A percentile compares a stretch with the other conserved stretches of the same genome.
phyloP scores from a whole-genome alignment of 1,284 basidiomycete genomes.

The Fomitopsis pinicola region DNA sequence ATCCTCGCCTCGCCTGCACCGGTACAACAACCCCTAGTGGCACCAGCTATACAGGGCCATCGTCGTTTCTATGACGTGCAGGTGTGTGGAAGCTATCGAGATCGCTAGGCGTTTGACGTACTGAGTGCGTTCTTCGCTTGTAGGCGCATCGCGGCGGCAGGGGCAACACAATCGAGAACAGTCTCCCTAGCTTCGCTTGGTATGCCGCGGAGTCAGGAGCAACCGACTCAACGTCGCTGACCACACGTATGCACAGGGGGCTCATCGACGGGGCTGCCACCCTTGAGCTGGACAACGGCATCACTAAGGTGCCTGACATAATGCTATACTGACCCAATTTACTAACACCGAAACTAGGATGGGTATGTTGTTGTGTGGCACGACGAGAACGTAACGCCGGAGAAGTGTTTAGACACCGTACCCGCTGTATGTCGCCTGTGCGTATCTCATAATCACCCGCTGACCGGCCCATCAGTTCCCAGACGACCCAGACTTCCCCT shows the following conservation, averaged over 20 bases:
- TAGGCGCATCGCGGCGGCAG: conserved; percentile 78
- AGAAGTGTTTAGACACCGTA: conserved; percentile 64
- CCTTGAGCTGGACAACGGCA: conserved; percentile 74
- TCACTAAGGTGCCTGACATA: conserved; percentile 50
- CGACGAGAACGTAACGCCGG: conserved; percentile 57
- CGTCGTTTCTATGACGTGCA: conserved; percentile 26
- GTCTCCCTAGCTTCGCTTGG: conserved; percentile 72
- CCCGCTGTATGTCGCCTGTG: conserved; percentile 43
- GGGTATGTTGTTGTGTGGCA: conserved; percentile 77
- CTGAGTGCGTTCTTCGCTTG: background rate
- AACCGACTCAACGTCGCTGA: background rate
- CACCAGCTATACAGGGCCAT: conserved; percentile 6
- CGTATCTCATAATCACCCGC: background rate
- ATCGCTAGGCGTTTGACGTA: conserved; percentile 11
- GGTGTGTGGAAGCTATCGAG: conserved; percentile 14
- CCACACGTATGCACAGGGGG: conserved; percentile 39
- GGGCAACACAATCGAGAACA: conserved; percentile 68
- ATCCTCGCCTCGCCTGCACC: conserved; percentile 16
- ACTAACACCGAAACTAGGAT: conserved; percentile 40
- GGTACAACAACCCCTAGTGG: conserved; percentile 12
- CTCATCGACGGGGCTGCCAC: conserved; percentile 72
- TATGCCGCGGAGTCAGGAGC: conserved; percentile 27
- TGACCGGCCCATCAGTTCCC: conserved; percentile 32
- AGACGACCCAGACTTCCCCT: conserved; percentile 59
- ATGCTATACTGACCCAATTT: background rate